Conservation (phyloP, 2,329 filamentous ascomycete genomes). For the Epichloe typhina region DNA sequence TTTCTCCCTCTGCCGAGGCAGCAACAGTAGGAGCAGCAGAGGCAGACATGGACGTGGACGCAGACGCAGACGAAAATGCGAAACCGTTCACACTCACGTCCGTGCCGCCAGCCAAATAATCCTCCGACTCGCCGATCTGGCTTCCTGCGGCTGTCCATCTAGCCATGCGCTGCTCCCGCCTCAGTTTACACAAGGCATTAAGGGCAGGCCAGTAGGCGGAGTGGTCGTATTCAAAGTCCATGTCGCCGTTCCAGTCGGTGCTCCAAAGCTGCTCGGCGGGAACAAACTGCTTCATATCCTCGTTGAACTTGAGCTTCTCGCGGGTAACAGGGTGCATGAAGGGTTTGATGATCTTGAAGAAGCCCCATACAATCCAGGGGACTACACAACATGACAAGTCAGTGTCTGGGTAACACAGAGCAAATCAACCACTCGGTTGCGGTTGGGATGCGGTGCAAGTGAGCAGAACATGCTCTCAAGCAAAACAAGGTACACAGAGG, state of each 20-base stretch:
- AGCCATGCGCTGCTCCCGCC: constrained; percentile 45
- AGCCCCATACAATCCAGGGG: constrained; percentile 80
- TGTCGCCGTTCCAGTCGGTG: constrained; percentile 57
- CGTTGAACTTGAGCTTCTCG: constrained; percentile 96
- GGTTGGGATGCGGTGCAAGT: neutral
- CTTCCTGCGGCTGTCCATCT: constrained; percentile 74
- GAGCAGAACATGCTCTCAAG: neutral
- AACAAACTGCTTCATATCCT: constrained; percentile 72
- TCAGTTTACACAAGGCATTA: constrained; percentile 53
- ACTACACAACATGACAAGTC: constrained; percentile 34
- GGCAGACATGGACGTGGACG: neutral
- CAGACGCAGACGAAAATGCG: constrained; percentile 10
- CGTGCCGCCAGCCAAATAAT: constrained; percentile 60
- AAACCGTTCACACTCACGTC: constrained; percentile 22
- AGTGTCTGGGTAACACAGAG: neutral
- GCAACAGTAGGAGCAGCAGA: neutral
- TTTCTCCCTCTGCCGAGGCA: neutral
- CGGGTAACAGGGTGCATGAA: constrained; percentile 93
- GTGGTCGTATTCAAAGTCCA: constrained; percentile 90
- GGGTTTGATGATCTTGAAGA: constrained; percentile 91
- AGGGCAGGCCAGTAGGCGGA: constrained; percentile 78
- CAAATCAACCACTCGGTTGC: neutral
- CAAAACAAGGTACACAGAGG: neutral
- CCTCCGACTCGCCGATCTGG: constrained; percentile 73
- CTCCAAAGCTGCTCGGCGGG: constrained; percentile 73